These are phyloP conservation scores for Russula ochroleuca DNA, from an alignment of 768 basidiomycete genomes.

Conservation along the genomic window DNA sequence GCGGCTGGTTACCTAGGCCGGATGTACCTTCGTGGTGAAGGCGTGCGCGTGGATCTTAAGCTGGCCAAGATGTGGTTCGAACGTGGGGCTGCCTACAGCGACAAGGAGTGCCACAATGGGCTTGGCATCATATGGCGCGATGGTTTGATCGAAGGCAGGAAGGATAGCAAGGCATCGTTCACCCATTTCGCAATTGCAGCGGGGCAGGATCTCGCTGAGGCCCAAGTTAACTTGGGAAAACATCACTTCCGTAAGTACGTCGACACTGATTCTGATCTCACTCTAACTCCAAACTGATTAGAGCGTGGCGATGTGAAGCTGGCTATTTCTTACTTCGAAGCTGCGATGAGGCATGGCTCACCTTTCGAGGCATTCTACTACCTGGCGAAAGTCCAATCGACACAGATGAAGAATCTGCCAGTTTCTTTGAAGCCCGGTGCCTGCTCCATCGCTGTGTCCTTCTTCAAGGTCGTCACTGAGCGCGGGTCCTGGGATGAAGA, in stretches of 20 bases:
- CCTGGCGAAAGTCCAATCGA: constrained; percentile 75
- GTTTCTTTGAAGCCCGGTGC: constrained; percentile 57
- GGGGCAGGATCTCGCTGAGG: constrained; percentile 84
- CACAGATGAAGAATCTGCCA: constrained; percentile 48
- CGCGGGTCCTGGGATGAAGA: constrained; percentile 86
- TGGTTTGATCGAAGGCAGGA: constrained; percentile 64
- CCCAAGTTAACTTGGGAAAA: constrained; percentile 88
- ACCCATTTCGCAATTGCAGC: constrained; percentile 74
- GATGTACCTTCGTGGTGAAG: constrained; percentile 94
- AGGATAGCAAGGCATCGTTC: constrained; percentile 61
- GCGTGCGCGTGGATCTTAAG: constrained; percentile 68
- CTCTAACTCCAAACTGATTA: constrained; percentile 33
- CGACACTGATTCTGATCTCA: constrained; percentile 1
- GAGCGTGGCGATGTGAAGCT: constrained; percentile 62
- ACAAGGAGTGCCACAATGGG: constrained; percentile 85
- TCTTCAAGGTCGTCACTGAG: constrained; percentile 89
- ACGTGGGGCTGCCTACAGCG: constrained; percentile 72
- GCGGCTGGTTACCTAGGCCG: constrained; percentile 87
- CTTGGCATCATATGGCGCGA: constrained; percentile 92
- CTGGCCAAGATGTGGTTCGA: constrained; percentile 93
- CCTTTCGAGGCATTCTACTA: constrained; percentile 95
- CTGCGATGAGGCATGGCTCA: constrained; percentile 80
- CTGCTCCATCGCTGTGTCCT: constrained; percentile 87
- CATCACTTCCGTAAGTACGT: constrained; percentile 52
- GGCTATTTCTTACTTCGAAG: constrained; percentile 76